These are phyloP conservation scores for Penicillium sp. DNA, from an alignment of 2,329 filamentous ascomycete species.

Conservation along the genomic window DNA sequence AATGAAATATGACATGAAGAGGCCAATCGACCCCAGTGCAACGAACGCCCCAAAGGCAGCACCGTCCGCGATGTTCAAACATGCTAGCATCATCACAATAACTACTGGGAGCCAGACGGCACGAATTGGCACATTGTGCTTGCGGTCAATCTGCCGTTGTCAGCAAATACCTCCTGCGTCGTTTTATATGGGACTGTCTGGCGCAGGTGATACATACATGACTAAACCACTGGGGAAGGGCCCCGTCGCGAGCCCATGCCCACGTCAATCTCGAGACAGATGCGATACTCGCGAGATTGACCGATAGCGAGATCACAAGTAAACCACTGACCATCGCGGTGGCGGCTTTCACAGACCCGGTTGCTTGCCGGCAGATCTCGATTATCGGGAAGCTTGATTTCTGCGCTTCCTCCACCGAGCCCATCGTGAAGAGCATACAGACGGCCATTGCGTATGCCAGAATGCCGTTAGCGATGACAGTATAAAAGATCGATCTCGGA, in stretches of 20 bases:
- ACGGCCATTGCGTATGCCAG: conserved; percentile 37
- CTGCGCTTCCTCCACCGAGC: conserved; percentile 30
- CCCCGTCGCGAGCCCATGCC: conserved; percentile 45
- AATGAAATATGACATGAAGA: conserved; percentile 36
- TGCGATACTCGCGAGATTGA: conserved; percentile 38
- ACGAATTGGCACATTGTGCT: conserved; percentile 29
- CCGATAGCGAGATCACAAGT: conserved; percentile 31
- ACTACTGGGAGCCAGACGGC: conserved; percentile 29
- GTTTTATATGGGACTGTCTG: not conserved
- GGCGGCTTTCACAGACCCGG: conserved; percentile 34
- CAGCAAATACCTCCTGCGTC: not conserved
- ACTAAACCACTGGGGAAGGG: conserved; percentile 30
- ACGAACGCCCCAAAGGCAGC: conserved; percentile 34
- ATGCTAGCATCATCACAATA: conserved; percentile 28
- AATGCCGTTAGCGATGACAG: conserved; percentile 37
- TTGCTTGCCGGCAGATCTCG: conserved; percentile 36
- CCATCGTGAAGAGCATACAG: conserved; percentile 40
- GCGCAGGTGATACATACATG: conserved; percentile 5
- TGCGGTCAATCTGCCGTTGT: conserved; percentile 24
- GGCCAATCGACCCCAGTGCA: conserved; percentile 25
- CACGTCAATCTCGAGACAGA: conserved; percentile 44
- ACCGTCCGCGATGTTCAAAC: conserved; percentile 35
- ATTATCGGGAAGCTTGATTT: conserved; percentile 36
- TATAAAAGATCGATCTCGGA: conserved; percentile 40
- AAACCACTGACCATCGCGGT: conserved; percentile 31